Evolutionary conservation across 345 rosid species (phyloP).

Genomic region (Excoecaria agallocha): DNA sequence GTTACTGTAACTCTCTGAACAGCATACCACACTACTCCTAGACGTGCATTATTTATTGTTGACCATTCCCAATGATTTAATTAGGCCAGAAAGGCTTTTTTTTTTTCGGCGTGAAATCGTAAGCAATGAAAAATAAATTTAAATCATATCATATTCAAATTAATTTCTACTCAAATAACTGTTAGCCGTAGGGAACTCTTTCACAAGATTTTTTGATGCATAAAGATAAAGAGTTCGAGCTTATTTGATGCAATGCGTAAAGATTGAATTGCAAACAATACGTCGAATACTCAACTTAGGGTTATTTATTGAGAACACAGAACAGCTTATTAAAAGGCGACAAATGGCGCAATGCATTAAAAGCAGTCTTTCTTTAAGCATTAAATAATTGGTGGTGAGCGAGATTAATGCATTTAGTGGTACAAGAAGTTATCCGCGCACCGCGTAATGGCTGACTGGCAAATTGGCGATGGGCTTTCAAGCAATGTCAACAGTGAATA

Average conservation of each 20-base stretch:
- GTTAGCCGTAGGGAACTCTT: too few species aligned
- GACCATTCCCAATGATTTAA: too few species aligned
- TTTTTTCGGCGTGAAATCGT: too few species aligned
- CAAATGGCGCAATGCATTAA: background rate
- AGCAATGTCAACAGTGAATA: background rate
- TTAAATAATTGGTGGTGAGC: background rate
- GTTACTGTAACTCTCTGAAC: background rate
- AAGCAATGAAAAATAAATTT: too few species aligned
- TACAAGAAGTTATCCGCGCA: background rate
- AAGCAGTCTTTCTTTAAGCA: background rate
- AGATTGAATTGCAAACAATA: background rate
- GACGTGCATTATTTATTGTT: background rate
- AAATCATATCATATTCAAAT: too few species aligned
- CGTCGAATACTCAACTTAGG: background rate
- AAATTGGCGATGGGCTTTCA: background rate
- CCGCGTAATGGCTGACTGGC: background rate
- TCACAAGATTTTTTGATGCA: too few species aligned
- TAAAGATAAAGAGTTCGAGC: too few species aligned
- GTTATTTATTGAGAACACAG: too few species aligned
- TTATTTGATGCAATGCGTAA: too few species aligned
- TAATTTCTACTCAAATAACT: too few species aligned
- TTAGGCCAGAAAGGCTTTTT: background rate
- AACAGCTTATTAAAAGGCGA: background rate
- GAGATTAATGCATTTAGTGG: background rate
- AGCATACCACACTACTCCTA: background rate